Base-by-base conservation (phyloP, 129 eudicot species). In the Erigeron canadensis region DNA sequence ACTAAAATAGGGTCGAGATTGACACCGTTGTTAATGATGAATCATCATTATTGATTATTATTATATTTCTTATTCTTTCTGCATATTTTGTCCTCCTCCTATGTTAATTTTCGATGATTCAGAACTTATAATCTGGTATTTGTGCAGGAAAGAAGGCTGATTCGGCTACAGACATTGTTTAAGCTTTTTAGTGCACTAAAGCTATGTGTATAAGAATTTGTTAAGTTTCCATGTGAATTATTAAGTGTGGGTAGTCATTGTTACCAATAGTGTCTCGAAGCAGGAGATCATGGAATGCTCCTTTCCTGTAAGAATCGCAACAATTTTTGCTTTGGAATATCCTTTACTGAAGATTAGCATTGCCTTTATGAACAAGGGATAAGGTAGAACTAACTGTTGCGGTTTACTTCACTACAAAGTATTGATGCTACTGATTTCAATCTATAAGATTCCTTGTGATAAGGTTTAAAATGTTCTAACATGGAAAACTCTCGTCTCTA, bases 121-220 rank as follows among this genome's bases (percentile, higher is more conserved):
- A 8, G 37, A 44, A 43, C 50, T 43, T 60, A 16, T 60, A 9
- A 74, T 74, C 10, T 12, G 42, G 5, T 63, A 45, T 10, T 16
- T 75, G n/a, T 28, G 41, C 87, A 93, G 98, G 89, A 79, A 79
- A 78, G 99, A 82, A 86, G 99, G 80, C 77, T 95, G 75, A 79
- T 56, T 39, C 82, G 89, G 57, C 84, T 95, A 72, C 91, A 83
- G 65, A 73, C 85, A 64, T 69, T 90, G 82, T 95, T 85, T 51
- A n/a, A n/a, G n/a, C 37, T 38, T 48, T 73, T 60, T 73, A 13
- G 53, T 18, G 50, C 57, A n/a, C 65, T 21, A 3, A 62, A 73
- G 68, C 15, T 61, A 45, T n/a, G 9, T 22, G 16, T 11, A 34
- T 45, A 5, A 34, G 69, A 47, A 44, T 59, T 15, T 21, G 39